phyloP scores from a whole-genome alignment of 2,329 filamentous ascomycete species.

The Paecilomyces fulvus region DNA sequence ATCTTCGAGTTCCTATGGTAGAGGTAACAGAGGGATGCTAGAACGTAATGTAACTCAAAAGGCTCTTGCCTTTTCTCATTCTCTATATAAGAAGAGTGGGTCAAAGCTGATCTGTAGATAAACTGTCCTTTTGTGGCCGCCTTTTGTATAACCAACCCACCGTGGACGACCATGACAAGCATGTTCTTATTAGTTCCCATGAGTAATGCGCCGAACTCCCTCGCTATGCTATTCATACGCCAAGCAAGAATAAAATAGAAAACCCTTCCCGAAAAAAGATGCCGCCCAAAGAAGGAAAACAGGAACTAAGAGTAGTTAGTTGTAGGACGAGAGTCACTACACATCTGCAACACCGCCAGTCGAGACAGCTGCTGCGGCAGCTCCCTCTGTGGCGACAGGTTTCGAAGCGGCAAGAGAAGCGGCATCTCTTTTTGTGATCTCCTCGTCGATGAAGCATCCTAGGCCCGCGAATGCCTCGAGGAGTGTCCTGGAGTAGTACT shows the following conservation, averaged over 20 bases:
- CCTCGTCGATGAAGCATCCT: conserved; percentile 78
- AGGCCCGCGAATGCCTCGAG: conserved; percentile 86
- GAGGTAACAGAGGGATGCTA: not conserved
- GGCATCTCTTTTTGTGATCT: conserved; percentile 36
- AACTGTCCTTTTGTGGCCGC: not conserved
- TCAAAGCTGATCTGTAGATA: not conserved
- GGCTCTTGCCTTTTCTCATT: not conserved
- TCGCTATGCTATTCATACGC: conserved; percentile 9
- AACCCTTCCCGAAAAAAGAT: not conserved
- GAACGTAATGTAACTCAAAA: not conserved
- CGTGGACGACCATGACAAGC: not conserved
- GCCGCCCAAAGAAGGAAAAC: not conserved
- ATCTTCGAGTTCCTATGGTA: not conserved
- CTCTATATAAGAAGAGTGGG: not conserved
- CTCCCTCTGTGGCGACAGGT: conserved; percentile 18
- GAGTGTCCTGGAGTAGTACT: conserved; percentile 73
- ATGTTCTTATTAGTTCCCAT: not conserved
- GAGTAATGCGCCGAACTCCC: conserved; percentile 5
- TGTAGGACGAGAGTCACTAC: not conserved
- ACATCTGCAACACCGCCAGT: not conserved
- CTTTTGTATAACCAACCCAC: not conserved
- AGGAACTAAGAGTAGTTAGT: not conserved
- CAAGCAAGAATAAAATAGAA: not conserved
- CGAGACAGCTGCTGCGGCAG: conserved; percentile 19
- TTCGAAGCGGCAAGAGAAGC: conserved; percentile 11